These are phyloP conservation scores for Scheffersomyces parashehatae DNA, from an alignment of 1,139 yeast species.

Conservation along the genomic window DNA sequence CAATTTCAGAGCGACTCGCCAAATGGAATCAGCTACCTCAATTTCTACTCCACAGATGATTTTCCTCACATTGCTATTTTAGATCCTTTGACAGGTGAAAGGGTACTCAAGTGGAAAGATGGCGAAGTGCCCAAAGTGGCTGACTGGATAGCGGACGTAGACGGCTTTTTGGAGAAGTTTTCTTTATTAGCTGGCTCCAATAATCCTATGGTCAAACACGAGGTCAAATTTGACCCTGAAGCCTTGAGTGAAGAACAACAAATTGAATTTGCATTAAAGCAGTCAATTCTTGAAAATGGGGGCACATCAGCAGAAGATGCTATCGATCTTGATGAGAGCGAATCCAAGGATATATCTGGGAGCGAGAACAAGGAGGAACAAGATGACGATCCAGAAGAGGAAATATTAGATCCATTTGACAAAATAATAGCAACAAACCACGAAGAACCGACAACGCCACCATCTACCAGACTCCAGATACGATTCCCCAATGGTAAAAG, in stretches of 20 bases:
- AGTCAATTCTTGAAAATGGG: slow-evolving; percentile 47
- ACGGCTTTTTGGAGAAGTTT: slow-evolving; percentile 60
- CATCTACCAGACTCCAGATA: slow-evolving; percentile 79
- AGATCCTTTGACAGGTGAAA: slow-evolving; percentile 95
- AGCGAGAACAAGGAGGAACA: neutral
- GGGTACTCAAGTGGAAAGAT: slow-evolving; percentile 68
- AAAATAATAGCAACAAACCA: slow-evolving; percentile 50
- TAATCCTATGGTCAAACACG: slow-evolving; percentile 68
- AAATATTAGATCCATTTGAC: slow-evolving; percentile 31
- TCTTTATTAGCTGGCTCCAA: slow-evolving; percentile 64
- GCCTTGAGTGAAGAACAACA: slow-evolving; percentile 83
- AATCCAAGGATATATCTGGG: neutral
- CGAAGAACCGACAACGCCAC: slow-evolving; percentile 62
- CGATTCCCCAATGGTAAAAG: slow-evolving; percentile 86
- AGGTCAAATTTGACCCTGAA: slow-evolving; percentile 56
- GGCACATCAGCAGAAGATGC: slow-evolving; percentile 29
- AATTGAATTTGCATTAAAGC: slow-evolving; percentile 71
- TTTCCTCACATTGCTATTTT: slow-evolving; percentile 89
- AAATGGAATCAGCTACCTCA: slow-evolving; percentile 67
- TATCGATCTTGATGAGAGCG: slow-evolving; percentile 23
- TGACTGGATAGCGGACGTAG: slow-evolving; percentile 61
- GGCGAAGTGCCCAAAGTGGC: slow-evolving; percentile 58
- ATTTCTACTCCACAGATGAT: slow-evolving; percentile 64
- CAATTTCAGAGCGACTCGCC: slow-evolving; percentile 80
- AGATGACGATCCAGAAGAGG: slow-evolving; percentile 11